A percentile compares a stretch with the other conserved stretches of the same genome.
These are phyloP conservation scores for Acanthamoeba polyphaga DNA, from an alignment of 208 protist species.

Conservation along the genomic window DNA sequence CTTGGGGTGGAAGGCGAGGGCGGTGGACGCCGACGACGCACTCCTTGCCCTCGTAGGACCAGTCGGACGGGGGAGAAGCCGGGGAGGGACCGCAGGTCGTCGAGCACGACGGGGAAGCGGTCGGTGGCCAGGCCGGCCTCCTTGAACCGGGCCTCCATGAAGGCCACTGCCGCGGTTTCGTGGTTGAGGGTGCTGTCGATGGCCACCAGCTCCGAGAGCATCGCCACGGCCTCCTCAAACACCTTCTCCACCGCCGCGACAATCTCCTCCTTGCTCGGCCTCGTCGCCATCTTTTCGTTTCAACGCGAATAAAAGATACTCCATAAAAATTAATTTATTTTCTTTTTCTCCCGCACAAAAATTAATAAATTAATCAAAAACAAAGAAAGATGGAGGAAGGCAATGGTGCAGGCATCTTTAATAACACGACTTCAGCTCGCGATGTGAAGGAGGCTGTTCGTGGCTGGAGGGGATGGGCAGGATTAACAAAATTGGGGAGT, in stretches of 20 bases:
- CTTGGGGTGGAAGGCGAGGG: conserved; percentile 23
- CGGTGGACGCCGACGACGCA: conserved; percentile 79
- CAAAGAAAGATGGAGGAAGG: too few relatives aligned
- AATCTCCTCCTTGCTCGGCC: conserved; percentile 78
- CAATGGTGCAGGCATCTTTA: too few relatives aligned
- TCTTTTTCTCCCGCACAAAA: too few relatives aligned
- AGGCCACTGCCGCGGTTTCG: conserved; percentile 76
- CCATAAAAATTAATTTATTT: too few relatives aligned
- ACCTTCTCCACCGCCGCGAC: conserved; percentile 74
- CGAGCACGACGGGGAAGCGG: conserved; percentile 75
- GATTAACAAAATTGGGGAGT: too few relatives aligned
- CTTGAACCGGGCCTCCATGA: conserved; percentile 79
- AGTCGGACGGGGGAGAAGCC: conserved; percentile 82
- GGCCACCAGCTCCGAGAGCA: conserved; percentile 79
- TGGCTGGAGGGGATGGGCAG: too few relatives aligned
- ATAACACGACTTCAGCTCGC: too few relatives aligned
- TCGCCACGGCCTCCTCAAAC: conserved; percentile 78
- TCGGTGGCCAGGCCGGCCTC: conserved; percentile 70
- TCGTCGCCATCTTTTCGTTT: not conserved
- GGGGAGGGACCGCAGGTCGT: conserved; percentile 75
- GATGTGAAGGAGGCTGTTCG: too few relatives aligned
- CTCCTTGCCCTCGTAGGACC: conserved; percentile 82
- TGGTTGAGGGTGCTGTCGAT: conserved; percentile 80
- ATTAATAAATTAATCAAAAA: too few relatives aligned
- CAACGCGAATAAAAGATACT: not conserved